These are phyloP conservation scores for Xylaria bambusicola DNA, from an alignment of 495 filamentous ascomycete genomes.

Conservation along the genomic window DNA sequence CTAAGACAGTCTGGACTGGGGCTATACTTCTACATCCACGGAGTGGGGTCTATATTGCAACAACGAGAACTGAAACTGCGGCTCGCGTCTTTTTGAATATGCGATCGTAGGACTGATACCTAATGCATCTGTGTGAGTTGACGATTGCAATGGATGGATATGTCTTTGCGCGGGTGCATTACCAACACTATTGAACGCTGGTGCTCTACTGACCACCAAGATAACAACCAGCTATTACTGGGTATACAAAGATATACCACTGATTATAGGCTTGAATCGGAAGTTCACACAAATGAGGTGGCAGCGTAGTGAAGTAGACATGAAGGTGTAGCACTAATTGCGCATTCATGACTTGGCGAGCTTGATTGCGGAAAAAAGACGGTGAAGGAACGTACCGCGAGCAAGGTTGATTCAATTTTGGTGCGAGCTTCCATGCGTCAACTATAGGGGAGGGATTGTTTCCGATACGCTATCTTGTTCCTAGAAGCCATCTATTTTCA, in stretches of 20 bases:
- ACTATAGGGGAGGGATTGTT: not conserved
- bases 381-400: not conserved
- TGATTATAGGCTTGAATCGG: too few species aligned
- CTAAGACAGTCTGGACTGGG: constrained; percentile 10
- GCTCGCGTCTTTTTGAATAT: constrained; percentile 1
- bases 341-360: not conserved
- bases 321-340: not conserved
- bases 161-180: not conserved
- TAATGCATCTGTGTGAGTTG: not conserved
- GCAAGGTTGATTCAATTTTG: not conserved
- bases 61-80: not conserved
- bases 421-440: not conserved
- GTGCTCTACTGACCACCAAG: not conserved
- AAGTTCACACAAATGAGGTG: too few species aligned
- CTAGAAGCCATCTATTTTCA: too few species aligned
- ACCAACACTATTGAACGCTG: not conserved
- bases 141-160: not conserved
- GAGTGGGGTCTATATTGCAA: not conserved
- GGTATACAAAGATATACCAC: too few species aligned
- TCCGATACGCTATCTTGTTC: constrained; percentile 18
- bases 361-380: not conserved
- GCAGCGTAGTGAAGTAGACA: too few species aligned
- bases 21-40: not conserved
- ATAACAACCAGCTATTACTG: not conserved
- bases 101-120: not conserved